These are phyloP conservation scores for Flaveria bidentis DNA, from an alignment of 129 eudicot genomes.

Conservation along the genomic window DNA sequence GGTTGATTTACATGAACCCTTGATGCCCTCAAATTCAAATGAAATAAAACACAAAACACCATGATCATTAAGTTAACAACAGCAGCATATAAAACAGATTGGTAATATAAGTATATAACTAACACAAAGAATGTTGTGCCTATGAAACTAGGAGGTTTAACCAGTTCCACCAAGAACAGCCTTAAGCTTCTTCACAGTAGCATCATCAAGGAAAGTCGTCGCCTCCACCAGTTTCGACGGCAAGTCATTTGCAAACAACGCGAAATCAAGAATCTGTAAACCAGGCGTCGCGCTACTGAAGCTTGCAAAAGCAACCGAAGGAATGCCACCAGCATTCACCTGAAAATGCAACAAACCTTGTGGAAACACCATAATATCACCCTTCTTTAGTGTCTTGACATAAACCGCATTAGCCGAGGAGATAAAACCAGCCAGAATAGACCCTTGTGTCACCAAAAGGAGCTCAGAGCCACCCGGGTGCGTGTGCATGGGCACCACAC, in stretches of 20 bases:
- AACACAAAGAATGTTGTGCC: conserved; percentile 23
- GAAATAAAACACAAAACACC: neutral
- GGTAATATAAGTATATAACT: conserved; percentile 1
- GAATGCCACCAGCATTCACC: conserved; percentile 57
- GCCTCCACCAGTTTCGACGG: conserved; percentile 52
- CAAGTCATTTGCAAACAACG: conserved; percentile 60
- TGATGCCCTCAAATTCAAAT: neutral
- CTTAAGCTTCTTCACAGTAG: conserved; percentile 69
- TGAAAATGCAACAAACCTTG: conserved; percentile 85
- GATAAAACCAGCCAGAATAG: conserved; percentile 56
- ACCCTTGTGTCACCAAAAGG: conserved; percentile 65
- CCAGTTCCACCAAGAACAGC: conserved; percentile 78
- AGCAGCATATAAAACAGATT: neutral
- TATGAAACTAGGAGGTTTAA: neutral
- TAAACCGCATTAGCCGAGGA: conserved; percentile 64
- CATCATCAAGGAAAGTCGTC: conserved; percentile 67
- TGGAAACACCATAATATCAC: conserved; percentile 80
- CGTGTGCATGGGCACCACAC: conserved; percentile 84
- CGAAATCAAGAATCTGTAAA: conserved; percentile 65
- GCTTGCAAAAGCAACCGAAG: conserved; percentile 63
- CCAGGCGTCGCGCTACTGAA: conserved; percentile 77
- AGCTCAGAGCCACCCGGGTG: conserved; percentile 74
- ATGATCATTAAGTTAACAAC: neutral
- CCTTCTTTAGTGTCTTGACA: conserved; percentile 51
- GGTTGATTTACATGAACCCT: neutral